Base-by-base conservation (phyloP, 208 protist species). In the Porcisia hertigi region DNA sequence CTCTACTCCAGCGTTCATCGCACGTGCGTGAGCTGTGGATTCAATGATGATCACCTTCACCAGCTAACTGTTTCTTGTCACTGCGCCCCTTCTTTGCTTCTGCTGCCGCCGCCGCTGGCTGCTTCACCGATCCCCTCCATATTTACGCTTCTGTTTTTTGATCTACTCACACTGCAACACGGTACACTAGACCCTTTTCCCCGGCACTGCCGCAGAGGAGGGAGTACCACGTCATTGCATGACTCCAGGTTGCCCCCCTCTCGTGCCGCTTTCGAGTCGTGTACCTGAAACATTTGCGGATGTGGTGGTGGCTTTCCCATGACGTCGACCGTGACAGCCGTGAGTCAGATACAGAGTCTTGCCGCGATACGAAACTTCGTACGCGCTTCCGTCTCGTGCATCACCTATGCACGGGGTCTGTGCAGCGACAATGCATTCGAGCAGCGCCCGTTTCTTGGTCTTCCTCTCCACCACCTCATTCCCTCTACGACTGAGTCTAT, bases 341-440 rank as follows among this genome's bases (percentile, higher is more conserved):
- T 96, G 4, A 86, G 86, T 39, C 86, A 94, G 74, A 80, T 77
- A 20, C 89, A 95, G 77, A 96, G 92, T 77, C 79, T 96, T 0
- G 92, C 90, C 6, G 92, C 90, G 1, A 90, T 96, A 52, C 89
- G 89, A 23, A 96, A 96, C 69, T 93, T 95, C 72, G 79, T 95
- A 30, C 89, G 89, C 25, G 85, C 85, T 9, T 83, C 92, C 1
- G 83, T 96, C 41, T 94, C 92, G 0, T 91, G 84, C 71, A 93
- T 96, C 59, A 89, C 92, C 2, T 94, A 89, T 79, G 79, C 88
- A 1, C 87, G 90, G 25, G 92, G 92, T 9, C 71, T 96, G 7
- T 96, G 90, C 79, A 84, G 73, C 66, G 89, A 93, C 72, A 86
- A 86, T 34, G 87, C 88, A 1, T 96, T 91, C 62, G 86, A 89